Conservation (phyloP, 1,139 yeast genomes). For the Pichia sorboxylosa region DNA sequence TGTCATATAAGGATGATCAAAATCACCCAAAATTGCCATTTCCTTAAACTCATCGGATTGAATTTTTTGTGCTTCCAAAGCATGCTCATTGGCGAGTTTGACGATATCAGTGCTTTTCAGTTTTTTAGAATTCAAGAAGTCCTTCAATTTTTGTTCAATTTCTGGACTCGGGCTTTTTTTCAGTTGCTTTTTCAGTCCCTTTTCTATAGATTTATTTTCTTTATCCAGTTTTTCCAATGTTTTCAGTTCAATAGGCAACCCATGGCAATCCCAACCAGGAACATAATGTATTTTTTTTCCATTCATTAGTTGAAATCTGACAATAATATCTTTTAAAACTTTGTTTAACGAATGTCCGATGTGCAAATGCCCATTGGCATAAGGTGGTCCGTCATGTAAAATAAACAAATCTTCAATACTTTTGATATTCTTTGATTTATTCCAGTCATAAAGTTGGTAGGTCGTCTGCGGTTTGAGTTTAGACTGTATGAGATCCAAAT, state of each 20-base stretch:
- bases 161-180: conserved; percentile 12
- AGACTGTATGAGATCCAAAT: conserved; percentile 24
- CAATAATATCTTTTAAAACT: conserved; percentile 73
- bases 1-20: conserved; percentile 62
- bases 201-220: conserved; percentile 22
- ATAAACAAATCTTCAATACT: conserved; percentile 36
- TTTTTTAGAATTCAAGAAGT: conserved; percentile 13
- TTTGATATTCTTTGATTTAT: conserved; percentile 17
- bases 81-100: conserved; percentile 54
- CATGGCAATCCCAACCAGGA: conserved; percentile 99
- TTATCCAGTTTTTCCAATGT: conserved; percentile 41
- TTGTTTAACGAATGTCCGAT: conserved; percentile 91
- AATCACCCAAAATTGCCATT: conserved; percentile 78
- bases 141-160: conserved; percentile 9
- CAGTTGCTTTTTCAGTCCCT: conserved; percentile 26
- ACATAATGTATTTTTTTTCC: conserved; percentile 56
- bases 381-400: conserved; percentile 96
- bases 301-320: conserved; percentile 53
- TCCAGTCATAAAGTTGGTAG: conserved; percentile 33
- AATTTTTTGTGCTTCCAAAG: conserved; percentile 45
- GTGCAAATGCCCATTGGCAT: conserved; percentile 90
- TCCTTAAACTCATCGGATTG: conserved; percentile 57
- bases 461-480: conserved; percentile 26
- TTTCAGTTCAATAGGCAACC: conserved; percentile 87
- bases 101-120: conserved; percentile 46